These are phyloP conservation scores for Termitomyces sp. DNA, from an alignment of 768 basidiomycete genomes.

Conservation along the genomic window DNA sequence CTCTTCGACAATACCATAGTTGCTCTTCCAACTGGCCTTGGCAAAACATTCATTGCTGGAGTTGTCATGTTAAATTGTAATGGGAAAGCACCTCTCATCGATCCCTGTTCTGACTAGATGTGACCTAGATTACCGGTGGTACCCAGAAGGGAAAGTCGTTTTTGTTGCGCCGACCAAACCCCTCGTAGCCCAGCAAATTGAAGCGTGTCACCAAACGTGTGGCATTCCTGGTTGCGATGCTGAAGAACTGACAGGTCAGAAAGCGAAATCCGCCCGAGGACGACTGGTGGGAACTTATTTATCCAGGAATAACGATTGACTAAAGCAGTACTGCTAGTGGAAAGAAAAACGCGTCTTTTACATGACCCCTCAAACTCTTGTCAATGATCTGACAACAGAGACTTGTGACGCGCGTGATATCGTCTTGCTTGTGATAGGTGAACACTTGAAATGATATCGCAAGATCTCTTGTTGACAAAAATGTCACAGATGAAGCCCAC, in stretches of 20 bases:
- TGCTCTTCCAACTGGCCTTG: slow-evolving; percentile 91
- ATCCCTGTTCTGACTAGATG: slow-evolving; percentile 1
- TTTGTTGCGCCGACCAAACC: slow-evolving; percentile 98
- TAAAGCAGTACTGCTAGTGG: slow-evolving; percentile 46
- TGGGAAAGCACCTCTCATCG: not conserved
- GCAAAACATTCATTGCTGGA: slow-evolving; percentile 97
- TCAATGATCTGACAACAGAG: slow-evolving; percentile 75
- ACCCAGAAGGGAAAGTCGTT: slow-evolving; percentile 84
- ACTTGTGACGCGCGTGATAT: slow-evolving; percentile 78
- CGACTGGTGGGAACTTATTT: slow-evolving; percentile 46
- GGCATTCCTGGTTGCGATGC: slow-evolving; percentile 89
- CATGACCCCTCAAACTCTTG: slow-evolving; percentile 93
- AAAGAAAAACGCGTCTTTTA: slow-evolving; percentile 82
- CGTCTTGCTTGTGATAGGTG: slow-evolving; percentile 84
- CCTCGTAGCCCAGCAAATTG: slow-evolving; percentile 90
- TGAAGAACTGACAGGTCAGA: slow-evolving; percentile 81
- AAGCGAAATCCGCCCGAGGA: slow-evolving; percentile 45
- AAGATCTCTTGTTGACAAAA: not conserved
- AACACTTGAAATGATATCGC: slow-evolving; percentile 10
- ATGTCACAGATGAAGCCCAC: slow-evolving; percentile 81
- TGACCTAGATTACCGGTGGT: slow-evolving; percentile 80
- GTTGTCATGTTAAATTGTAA: slow-evolving; percentile 93
- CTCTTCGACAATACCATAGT: slow-evolving; percentile 93
- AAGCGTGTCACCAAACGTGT: slow-evolving; percentile 88
- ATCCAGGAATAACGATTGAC: not conserved